Evolutionary conservation across 1,284 basidiomycete species (phyloP), one percentile per base, ranked within the genome.

Genomic region (Leccinum pachyderme): DNA sequence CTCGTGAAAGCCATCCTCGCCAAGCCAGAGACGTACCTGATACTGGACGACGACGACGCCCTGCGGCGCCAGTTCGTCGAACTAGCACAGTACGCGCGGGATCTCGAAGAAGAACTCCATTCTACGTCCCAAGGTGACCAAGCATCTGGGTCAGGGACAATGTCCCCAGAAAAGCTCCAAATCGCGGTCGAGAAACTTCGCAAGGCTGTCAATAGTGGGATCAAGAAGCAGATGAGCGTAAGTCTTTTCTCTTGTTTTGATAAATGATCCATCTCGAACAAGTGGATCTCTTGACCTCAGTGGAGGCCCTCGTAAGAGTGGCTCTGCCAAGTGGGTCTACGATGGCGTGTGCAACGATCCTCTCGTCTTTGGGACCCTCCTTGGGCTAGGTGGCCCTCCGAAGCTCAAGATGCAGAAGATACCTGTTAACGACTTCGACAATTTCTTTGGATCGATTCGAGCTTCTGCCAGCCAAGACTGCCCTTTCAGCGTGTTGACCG

Each of bases 391-490:
- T 18, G 77, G 75, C 0, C 76, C 81, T 2, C 79, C 81, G 0
- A 79, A 63, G 12, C 82, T 76, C 66, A 84, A 84, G 71, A 68
- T 66, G 64, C 81, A 80, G 71, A 85, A 82, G 66, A 72, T 80
- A 32, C 57, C 74, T 3, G 68, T 63, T 3, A 70, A 71, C 2
- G 77, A 80, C n/a, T 83, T 84, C 53, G 59, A 74, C 60, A 48
- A 65, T 3, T 47, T 72, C 22, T 63, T 83, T 57, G 76, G 77
- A 2, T 15, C 59, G 5, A 52, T 75, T 28, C 8, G 44, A 33
- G 69, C 59, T 9, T 63, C 67, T 33, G 63, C 65, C 56, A 65
- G 68, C 74, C 71, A 47, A 18, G 63, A 59, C 1, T n/a, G 3
- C 6, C 5, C 15, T 13, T 28, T n/a, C 12, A 13, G 29, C 11